Percentiles rank a stretch among this genome's conserved stretches.
Conservation (phyloP, 192 early-diverging fungal species). For the Umbelopsis ramanniana region DNA sequence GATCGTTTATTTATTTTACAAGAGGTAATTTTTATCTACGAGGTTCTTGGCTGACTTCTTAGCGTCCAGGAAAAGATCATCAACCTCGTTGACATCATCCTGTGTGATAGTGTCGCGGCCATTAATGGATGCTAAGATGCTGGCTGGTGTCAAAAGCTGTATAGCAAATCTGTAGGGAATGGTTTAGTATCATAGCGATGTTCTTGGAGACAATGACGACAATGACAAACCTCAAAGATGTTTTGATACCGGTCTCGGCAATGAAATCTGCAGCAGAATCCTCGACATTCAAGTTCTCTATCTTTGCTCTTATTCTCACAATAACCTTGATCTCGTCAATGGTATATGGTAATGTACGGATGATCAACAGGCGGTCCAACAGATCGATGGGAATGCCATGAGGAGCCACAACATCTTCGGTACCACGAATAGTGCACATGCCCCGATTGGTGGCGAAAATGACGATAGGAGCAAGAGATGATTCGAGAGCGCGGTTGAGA, state of each 20-base stretch:
- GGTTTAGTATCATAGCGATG: neutral
- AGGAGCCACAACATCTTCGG: slow-evolving; percentile 88
- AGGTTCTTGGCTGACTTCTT: slow-evolving; percentile 81
- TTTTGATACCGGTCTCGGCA: slow-evolving; percentile 84
- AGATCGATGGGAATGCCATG: slow-evolving; percentile 98
- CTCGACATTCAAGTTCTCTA: slow-evolving; percentile 79
- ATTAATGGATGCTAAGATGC: slow-evolving; percentile 84
- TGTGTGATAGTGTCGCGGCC: slow-evolving; percentile 79
- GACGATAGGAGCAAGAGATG: slow-evolving; percentile 94
- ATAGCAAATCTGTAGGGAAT: slow-evolving; percentile 76
- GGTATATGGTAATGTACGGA: slow-evolving; percentile 88
- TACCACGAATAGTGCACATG: slow-evolving; percentile 93
- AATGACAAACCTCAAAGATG: slow-evolving; percentile 75
- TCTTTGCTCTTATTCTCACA: slow-evolving; percentile 87
- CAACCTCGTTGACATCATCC: slow-evolving; percentile 87
- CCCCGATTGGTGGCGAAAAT: slow-evolving; percentile 99
- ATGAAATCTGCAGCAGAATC: slow-evolving; percentile 80
- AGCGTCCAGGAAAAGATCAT: slow-evolving; percentile 87
- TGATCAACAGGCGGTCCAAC: slow-evolving; percentile 93
- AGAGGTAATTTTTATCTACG: slow-evolving; percentile 19
- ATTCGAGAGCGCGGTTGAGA: slow-evolving; percentile 96
- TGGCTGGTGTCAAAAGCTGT: slow-evolving; percentile 93
- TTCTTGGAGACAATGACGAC: neutral
- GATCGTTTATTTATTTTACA: slow-evolving; percentile 13
- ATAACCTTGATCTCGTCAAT: slow-evolving; percentile 87